A percentile compares a stretch with the other conserved stretches of the same genome.
Conservation (phyloP, 1,284 basidiomycete genomes). For the Malassezia arunalokei region DNA sequence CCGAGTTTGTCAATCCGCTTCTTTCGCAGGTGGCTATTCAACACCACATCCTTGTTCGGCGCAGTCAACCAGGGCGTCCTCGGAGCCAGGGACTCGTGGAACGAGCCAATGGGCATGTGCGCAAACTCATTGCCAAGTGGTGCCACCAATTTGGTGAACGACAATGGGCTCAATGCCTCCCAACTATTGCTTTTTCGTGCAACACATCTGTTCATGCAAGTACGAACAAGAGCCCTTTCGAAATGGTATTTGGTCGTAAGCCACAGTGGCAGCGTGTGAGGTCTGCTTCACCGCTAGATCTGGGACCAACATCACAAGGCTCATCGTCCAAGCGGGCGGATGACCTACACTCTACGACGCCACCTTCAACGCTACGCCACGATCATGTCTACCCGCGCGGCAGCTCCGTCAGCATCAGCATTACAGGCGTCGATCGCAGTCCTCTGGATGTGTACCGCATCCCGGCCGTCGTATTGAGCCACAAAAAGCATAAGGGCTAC, state of each 20-base stretch:
- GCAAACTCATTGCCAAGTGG: conserved; percentile 6
- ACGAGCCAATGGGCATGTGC: conserved; percentile 8
- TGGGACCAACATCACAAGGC: background rate
- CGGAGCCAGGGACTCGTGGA: conserved; percentile 5
- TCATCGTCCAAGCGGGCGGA: background rate
- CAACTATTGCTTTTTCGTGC: conserved; percentile 2
- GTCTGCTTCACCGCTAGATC: background rate
- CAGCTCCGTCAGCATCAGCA: background rate
- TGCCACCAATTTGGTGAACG: background rate
- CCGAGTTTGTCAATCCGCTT: background rate
- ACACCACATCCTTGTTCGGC: background rate
- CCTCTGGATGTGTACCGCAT: conserved; percentile 2
- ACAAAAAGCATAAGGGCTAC: background rate
- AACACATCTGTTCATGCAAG: conserved; percentile 4
- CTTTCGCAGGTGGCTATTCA: background rate
- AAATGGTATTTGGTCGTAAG: conserved; percentile 5
- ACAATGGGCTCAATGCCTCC: background rate
- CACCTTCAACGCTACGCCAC: background rate
- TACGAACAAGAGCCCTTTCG: background rate
- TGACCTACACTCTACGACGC: background rate
- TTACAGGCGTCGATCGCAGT: background rate
- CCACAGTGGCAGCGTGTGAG: background rate
- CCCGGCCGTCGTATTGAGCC: background rate
- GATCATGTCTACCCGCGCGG: background rate
- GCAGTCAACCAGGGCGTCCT: conserved; percentile 1